Percentiles rank a stretch among this genome's conserved stretches.
phyloP scores from a whole-genome alignment of 495 filamentous ascomycete species.

The Cryomyces antarcticus region DNA sequence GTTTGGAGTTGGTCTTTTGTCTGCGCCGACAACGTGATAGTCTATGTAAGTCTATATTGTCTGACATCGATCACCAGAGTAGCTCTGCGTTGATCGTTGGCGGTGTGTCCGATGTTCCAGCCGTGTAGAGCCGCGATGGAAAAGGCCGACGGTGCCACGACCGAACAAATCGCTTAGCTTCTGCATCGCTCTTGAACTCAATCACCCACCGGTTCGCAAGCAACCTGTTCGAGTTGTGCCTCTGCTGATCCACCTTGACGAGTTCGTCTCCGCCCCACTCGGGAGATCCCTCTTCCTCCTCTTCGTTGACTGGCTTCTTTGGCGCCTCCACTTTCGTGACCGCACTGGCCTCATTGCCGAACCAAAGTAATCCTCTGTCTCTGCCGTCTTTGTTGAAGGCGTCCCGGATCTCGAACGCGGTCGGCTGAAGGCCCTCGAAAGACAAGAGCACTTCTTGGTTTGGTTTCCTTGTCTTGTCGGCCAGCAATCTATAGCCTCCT shows the following conservation, averaged over 20 bases:
- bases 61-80: background rate
- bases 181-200: slow-evolving; percentile 12
- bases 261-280: background rate
- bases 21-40: no score
- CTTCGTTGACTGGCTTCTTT: background rate
- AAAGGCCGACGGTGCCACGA: slow-evolving; percentile 13
- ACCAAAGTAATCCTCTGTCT: background rate
- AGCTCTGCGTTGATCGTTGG: background rate
- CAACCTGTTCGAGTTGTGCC: background rate
- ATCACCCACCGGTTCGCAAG: slow-evolving; percentile 9
- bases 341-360: background rate
- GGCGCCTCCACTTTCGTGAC: background rate
- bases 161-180: slow-evolving; percentile 13
- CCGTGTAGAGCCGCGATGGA: background rate
- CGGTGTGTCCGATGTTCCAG: background rate
- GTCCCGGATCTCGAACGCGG: background rate
- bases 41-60: no score
- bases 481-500: slow-evolving; percentile 11
- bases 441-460: slow-evolving; percentile 14
- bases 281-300: background rate
- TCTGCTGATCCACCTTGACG: background rate
- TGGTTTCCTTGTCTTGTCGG: slow-evolving; percentile 1
- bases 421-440: slow-evolving; percentile 10
- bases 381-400: slow-evolving; percentile 1
- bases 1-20: no score